These are phyloP conservation scores for Gaultheria prostrata DNA, from an alignment of 148 eudicot species.

Conservation along the genomic window DNA sequence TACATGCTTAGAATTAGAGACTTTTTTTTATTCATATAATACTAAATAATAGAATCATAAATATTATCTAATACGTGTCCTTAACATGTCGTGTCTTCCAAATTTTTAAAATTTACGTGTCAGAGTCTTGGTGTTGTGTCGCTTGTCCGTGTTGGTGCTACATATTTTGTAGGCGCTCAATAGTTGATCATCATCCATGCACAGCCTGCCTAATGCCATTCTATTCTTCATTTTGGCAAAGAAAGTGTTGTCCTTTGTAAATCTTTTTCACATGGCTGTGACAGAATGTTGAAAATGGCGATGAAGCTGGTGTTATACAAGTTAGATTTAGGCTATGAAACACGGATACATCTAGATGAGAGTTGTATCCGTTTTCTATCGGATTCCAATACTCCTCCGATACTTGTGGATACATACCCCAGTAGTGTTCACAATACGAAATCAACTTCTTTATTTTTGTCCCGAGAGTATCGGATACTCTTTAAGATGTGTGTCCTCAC, in stretches of 20 bases:
- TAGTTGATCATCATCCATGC: background rate
- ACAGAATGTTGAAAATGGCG: conserved; percentile 3
- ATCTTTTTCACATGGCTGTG: background rate
- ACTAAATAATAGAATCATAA: no score
- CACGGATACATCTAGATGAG: background rate
- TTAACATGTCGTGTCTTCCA: no score
- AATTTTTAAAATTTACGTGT: no score
- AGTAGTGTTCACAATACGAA: background rate
- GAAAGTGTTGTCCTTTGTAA: background rate
- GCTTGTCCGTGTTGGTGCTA: no score
- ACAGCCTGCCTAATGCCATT: background rate
- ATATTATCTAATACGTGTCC: no score
- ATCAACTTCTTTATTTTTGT: background rate
- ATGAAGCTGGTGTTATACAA: background rate
- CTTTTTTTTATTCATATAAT: no score
- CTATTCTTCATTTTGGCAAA: background rate
- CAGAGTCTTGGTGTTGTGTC: no score
- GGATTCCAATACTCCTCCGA: background rate
- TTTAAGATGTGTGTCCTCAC: background rate
- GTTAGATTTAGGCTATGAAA: background rate
- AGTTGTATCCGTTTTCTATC: background rate
- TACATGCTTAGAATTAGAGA: no score
- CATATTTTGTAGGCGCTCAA: background rate
- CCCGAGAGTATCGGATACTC: background rate
- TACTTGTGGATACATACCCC: background rate